phyloP scores from a whole-genome alignment of 2,329 filamentous ascomycete genomes.

The Colletotrichum godetiae region DNA sequence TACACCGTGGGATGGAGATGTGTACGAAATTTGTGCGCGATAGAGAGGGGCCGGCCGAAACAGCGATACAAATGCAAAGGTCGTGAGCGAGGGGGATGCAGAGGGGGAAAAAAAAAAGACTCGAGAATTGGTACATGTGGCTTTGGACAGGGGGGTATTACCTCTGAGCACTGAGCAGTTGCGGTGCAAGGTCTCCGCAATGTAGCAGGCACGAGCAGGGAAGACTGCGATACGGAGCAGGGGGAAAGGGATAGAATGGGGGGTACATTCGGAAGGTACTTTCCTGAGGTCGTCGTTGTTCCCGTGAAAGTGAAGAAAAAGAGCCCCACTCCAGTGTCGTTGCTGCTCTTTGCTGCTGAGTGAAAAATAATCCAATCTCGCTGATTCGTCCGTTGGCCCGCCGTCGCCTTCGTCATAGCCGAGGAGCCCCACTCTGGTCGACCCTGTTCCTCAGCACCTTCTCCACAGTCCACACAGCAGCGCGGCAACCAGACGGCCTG shows the following conservation, averaged over 20 bases:
- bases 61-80: neutral
- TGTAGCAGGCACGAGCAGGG: conserved; percentile 1
- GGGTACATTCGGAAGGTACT: neutral
- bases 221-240: neutral
- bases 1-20: no score
- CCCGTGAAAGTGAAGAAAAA: conserved; percentile 2
- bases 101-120: neutral
- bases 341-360: conserved; percentile 30
- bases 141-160: neutral
- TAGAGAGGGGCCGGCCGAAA: neutral
- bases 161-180: neutral
- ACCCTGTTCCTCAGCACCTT: conserved; percentile 21
- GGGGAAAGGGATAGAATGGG: neutral
- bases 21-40: neutral
- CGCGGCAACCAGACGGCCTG: conserved; percentile 24
- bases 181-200: conserved; percentile 5
- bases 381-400: conserved; percentile 37
- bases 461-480: conserved; percentile 28
- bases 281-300: neutral
- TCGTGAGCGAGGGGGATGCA: neutral
- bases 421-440: conserved; percentile 31
- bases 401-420: conserved; percentile 38
- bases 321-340: conserved; percentile 15
- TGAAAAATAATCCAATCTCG: conserved; percentile 35
- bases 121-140: neutral